phyloP scores from a whole-genome alignment of 1,284 basidiomycete species.

The Somion occarium region DNA sequence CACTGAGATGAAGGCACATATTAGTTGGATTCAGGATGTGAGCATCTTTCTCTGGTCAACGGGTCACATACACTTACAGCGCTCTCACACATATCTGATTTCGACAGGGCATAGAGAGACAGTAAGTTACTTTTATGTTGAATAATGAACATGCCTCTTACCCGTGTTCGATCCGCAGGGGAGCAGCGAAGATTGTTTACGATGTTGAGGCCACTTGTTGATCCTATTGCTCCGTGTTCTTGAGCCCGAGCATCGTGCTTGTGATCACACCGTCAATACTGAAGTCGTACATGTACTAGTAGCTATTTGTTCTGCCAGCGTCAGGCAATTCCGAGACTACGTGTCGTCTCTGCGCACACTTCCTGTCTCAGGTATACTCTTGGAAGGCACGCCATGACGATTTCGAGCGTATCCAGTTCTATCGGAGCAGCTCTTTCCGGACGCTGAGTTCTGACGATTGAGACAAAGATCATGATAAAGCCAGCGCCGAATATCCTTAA shows the following conservation, averaged over 20 bases:
- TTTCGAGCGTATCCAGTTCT: too few species aligned
- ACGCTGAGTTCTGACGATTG: too few species aligned
- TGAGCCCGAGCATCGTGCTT: not conserved
- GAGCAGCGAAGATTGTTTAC: conserved; percentile 13
- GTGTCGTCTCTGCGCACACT: too few species aligned
- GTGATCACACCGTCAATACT: too few species aligned
- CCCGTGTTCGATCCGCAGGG: conserved; percentile 6
- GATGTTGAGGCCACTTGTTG: conserved; percentile 7
- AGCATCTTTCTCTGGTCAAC: conserved; percentile 8
- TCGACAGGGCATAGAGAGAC: conserved; percentile 16
- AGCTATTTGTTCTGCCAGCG: too few species aligned
- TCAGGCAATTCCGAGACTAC: too few species aligned
- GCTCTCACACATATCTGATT: not conserved
- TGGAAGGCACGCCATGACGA: too few species aligned
- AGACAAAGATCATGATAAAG: too few species aligned
- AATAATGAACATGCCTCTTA: not conserved
- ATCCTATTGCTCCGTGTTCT: not conserved
- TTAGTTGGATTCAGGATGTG: conserved; percentile 41
- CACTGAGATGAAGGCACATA: conserved; percentile 39
- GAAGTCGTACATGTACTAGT: too few species aligned
- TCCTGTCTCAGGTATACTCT: too few species aligned
- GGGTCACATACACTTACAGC: not conserved
- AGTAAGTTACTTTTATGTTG: conserved; percentile 8
- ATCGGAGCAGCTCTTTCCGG: too few species aligned
- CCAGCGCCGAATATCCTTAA: too few species aligned